phyloP scores from a whole-genome alignment of 2,329 filamentous ascomycete species.

The Albifimbria verrucaria region DNA sequence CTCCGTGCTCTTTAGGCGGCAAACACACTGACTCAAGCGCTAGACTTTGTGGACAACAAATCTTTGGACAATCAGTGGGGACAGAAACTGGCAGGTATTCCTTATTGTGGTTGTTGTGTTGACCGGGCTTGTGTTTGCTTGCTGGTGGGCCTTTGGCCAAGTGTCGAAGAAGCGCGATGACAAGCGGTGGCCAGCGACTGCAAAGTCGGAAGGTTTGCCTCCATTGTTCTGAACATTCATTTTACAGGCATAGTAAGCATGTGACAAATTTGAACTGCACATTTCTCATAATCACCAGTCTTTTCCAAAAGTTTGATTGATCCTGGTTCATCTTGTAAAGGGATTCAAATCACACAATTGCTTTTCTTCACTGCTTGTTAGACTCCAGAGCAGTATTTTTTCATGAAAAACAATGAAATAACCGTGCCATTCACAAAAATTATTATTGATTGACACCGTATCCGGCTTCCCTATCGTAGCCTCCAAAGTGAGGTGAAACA shows the following conservation, averaged over 20 bases:
- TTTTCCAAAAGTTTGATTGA: too few relatives aligned
- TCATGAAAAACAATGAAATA: too few relatives aligned
- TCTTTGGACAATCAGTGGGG: neutral
- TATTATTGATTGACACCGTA: neutral
- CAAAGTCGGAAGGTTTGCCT: neutral
- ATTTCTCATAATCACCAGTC: too few relatives aligned
- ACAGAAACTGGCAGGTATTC: constrained; percentile 1
- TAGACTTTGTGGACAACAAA: constrained; percentile 3
- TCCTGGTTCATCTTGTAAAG: too few relatives aligned
- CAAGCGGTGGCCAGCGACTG: neutral
- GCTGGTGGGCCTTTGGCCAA: neutral
- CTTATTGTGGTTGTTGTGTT: neutral
- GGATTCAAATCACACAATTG: too few relatives aligned
- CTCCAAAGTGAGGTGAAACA: neutral
- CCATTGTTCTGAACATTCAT: neutral
- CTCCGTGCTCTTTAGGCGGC: too few relatives aligned
- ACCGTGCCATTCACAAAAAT: too few relatives aligned
- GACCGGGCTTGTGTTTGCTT: neutral
- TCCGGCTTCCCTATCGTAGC: neutral
- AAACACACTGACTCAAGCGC: neutral
- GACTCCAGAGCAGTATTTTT: too few relatives aligned
- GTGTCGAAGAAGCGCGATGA: neutral
- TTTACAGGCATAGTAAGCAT: neutral
- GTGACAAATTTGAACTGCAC: neutral
- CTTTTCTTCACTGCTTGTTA: too few relatives aligned